Evolutionary conservation across 2,329 filamentous ascomycete genomes (phyloP).

Genomic region (Cladosporium sp.): DNA sequence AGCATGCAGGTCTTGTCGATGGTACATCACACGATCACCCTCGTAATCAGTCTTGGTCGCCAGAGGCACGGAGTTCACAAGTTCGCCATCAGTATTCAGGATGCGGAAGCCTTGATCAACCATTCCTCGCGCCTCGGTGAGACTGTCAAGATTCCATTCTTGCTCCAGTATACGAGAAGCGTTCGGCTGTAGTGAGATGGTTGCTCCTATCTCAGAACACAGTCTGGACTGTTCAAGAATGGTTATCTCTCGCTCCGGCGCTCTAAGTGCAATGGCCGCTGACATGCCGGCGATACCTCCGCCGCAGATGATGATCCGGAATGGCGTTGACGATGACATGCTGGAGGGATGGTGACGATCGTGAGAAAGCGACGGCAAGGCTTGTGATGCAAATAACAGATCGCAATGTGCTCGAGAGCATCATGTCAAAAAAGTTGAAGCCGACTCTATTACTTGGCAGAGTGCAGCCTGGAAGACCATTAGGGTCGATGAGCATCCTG

Average conservation of each 20-base stretch:
- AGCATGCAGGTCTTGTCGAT: slow-evolving; percentile 39
- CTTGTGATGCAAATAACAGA: background rate
- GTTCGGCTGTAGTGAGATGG: slow-evolving; percentile 42
- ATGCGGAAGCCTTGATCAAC: slow-evolving; percentile 37
- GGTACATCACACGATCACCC: slow-evolving; percentile 39
- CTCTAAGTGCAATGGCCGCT: slow-evolving; percentile 35
- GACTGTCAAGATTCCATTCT: slow-evolving; percentile 5
- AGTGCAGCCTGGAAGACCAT: too few relatives aligned
- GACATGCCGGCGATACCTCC: slow-evolving; percentile 31
- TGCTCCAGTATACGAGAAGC: slow-evolving; percentile 31
- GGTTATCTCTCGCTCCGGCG: slow-evolving; percentile 30
- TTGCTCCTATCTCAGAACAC: slow-evolving; percentile 36
- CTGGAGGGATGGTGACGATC: slow-evolving; percentile 12
- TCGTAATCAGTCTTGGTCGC: slow-evolving; percentile 33
- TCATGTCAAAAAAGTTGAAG: background rate
- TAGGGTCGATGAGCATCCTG: too few relatives aligned
- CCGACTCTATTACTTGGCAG: too few relatives aligned
- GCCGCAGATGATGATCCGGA: slow-evolving; percentile 32
- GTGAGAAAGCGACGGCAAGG: slow-evolving; percentile 11
- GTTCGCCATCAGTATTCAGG: slow-evolving; percentile 29
- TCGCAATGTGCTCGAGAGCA: slow-evolving; percentile 3
- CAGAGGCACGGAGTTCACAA: slow-evolving; percentile 30
- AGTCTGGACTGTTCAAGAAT: slow-evolving; percentile 32
- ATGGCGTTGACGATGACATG: slow-evolving; percentile 23
- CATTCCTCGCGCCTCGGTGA: slow-evolving; percentile 28